These are phyloP conservation scores for Fusarium torulosum DNA, from an alignment of 2,329 filamentous ascomycete species.

Conservation along the genomic window DNA sequence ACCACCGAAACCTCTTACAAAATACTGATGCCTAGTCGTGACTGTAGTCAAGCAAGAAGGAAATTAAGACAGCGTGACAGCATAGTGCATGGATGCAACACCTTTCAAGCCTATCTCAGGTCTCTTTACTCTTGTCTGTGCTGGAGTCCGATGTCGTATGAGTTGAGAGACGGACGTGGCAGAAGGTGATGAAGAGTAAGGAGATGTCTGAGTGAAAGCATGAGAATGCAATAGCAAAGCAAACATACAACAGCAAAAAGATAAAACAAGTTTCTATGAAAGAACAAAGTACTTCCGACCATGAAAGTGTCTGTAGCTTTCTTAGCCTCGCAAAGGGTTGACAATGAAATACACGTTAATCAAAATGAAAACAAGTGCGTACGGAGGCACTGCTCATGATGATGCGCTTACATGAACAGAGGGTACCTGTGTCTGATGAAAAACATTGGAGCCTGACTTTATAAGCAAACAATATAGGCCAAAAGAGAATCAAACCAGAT, in stretches of 20 bases:
- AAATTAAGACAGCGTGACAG: neutral
- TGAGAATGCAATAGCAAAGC: neutral
- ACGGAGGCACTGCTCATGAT: slow-evolving; percentile 5
- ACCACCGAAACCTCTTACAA: neutral
- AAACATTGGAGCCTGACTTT: neutral
- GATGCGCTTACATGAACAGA: neutral
- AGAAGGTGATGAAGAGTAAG: neutral
- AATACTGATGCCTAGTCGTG: slow-evolving; percentile 10
- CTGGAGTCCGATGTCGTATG: slow-evolving; percentile 21
- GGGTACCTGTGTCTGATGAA: neutral
- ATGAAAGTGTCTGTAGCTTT: neutral
- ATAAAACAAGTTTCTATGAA: slow-evolving; percentile 3
- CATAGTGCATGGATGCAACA: neutral
- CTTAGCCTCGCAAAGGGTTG: neutral
- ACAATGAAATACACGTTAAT: neutral
- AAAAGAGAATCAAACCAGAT: slow-evolving; percentile 27
- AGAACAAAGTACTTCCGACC: slow-evolving; percentile 7
- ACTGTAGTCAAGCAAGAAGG: slow-evolving; percentile 14
- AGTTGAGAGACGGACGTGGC: slow-evolving; percentile 5
- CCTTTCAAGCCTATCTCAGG: neutral
- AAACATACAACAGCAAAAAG: slow-evolving; percentile 3
- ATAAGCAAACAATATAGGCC: slow-evolving; percentile 12
- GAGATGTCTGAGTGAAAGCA: slow-evolving; percentile 12
- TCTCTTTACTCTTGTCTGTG: slow-evolving; percentile 9
- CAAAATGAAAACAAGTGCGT: neutral